Evolutionary conservation across 257 asterid genomes (phyloP).

Genomic region (Nicotiana noctiflora): DNA sequence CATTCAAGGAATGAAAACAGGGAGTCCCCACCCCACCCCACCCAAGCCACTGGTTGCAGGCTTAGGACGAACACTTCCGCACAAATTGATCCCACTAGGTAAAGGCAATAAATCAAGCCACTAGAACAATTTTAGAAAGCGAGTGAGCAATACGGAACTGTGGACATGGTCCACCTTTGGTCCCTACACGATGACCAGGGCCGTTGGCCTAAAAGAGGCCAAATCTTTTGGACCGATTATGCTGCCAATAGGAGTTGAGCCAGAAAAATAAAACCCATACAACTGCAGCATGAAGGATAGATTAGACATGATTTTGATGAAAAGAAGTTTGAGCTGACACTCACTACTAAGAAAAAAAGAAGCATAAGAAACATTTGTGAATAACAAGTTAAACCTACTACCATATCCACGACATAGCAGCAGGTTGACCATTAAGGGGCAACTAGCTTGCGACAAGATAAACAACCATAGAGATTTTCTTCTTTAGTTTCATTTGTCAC

Average conservation of each 20-base stretch:
- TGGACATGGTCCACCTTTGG: not conserved
- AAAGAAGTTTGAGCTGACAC: not conserved
- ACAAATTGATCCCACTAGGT: too few relatives aligned
- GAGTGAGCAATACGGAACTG: not conserved
- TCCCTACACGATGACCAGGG: not conserved
- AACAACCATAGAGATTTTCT: not conserved
- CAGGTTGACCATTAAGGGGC: not conserved
- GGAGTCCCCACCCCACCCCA: not conserved
- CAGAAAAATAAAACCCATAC: not conserved
- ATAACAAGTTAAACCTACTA: not conserved
- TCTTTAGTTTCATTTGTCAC: not conserved
- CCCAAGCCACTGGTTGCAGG: not conserved
- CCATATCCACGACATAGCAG: not conserved
- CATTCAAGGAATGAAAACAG: not conserved
- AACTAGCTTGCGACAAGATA: not conserved
- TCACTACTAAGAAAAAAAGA: not conserved
- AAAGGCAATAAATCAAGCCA: not conserved
- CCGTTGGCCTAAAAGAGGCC: not conserved
- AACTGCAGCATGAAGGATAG: not conserved
- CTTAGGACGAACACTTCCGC: too few relatives aligned
- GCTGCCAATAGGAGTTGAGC: not conserved
- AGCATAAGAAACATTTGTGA: not conserved
- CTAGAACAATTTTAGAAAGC: not conserved
- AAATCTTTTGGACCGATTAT: not conserved
- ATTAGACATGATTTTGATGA: not conserved